Percentiles rank a stretch among this genome's conserved stretches.
Conservation (phyloP, 2,329 filamentous ascomycete genomes). For the Phaeosphaeria sp. region DNA sequence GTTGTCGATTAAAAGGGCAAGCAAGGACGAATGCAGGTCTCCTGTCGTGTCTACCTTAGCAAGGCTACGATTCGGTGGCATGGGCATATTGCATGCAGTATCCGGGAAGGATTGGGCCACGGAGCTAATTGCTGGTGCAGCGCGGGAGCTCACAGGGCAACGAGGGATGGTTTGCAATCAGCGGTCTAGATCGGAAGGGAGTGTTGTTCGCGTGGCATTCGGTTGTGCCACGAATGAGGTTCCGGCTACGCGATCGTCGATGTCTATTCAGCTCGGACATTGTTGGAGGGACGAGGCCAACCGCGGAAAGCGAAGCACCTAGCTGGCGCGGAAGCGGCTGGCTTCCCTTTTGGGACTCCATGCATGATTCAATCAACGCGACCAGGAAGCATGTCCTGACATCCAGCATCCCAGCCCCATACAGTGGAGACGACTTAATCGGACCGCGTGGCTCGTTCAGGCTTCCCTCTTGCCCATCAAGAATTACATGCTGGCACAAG, state of each 20-base stretch:
- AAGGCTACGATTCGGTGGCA: conserved; percentile 18
- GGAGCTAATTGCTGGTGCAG: conserved; percentile 4
- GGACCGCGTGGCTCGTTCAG: no score
- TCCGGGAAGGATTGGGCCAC: conserved; percentile 3
- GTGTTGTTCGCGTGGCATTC: background rate
- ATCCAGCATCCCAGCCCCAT: background rate
- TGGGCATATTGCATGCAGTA: conserved; percentile 5
- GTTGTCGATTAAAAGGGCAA: conserved; percentile 2
- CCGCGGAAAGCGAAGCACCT: conserved; percentile 5
- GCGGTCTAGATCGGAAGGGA: background rate
- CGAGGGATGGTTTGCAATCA: background rate
- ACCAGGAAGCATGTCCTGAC: background rate
- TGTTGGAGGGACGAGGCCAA: conserved; percentile 1
- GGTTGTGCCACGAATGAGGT: background rate
- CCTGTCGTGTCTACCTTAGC: conserved; percentile 5
- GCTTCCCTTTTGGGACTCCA: conserved; percentile 11
- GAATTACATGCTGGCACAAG: no score
- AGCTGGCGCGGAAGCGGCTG: conserved; percentile 22
- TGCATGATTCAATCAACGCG: conserved; percentile 7
- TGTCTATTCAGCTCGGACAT: background rate
- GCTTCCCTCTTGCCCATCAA: no score
- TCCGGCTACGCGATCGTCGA: background rate
- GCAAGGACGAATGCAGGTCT: conserved; percentile 4
- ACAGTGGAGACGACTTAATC: no score
- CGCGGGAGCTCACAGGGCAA: background rate